Conservation (phyloP, 1,284 basidiomycete genomes). For the Ceratobasidium sp. region DNA sequence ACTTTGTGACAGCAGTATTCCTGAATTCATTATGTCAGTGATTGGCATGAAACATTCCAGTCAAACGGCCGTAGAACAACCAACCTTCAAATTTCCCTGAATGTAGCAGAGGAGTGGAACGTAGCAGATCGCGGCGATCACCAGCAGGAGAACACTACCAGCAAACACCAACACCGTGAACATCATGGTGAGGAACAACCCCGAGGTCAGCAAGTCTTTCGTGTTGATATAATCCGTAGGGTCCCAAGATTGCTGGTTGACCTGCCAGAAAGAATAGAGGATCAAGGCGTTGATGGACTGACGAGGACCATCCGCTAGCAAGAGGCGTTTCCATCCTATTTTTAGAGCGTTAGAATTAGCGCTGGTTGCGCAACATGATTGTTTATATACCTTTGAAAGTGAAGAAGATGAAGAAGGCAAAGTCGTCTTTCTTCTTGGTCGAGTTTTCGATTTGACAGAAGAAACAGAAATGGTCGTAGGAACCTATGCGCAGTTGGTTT, state of each 20-base stretch:
- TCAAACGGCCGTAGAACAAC: constrained; percentile 42
- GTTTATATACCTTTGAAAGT: constrained; percentile 88
- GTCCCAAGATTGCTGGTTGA: constrained; percentile 77
- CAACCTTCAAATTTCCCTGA: constrained; percentile 92
- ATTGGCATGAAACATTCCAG: constrained; percentile 22
- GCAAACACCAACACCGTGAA: constrained; percentile 92
- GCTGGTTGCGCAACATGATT: constrained; percentile 7
- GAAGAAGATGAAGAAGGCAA: constrained; percentile 99
- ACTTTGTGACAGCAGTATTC: constrained; percentile 99
- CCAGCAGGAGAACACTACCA: constrained; percentile 84
- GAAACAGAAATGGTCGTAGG: constrained; percentile 98
- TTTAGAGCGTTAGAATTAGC: constrained; percentile 41
- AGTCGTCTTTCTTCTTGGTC: constrained; percentile 95
- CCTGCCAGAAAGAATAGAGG: constrained; percentile 90
- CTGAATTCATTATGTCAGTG: constrained; percentile 57
- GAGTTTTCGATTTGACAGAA: constrained; percentile 97
- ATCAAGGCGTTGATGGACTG: constrained; percentile 97
- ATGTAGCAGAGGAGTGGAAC: constrained; percentile 95
- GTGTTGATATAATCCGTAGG: constrained; percentile 72
- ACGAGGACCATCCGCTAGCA: constrained; percentile 96
- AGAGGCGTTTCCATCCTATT: constrained; percentile 92
- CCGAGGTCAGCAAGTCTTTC: constrained; percentile 80
- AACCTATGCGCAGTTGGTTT: constrained; percentile 64
- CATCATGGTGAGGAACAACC: constrained; percentile 87
- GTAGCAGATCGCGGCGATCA: constrained; percentile 89